These are phyloP conservation scores for Phytophthora citrophthora DNA, from an alignment of 352 stramenopile species.

Conservation along the genomic window DNA sequence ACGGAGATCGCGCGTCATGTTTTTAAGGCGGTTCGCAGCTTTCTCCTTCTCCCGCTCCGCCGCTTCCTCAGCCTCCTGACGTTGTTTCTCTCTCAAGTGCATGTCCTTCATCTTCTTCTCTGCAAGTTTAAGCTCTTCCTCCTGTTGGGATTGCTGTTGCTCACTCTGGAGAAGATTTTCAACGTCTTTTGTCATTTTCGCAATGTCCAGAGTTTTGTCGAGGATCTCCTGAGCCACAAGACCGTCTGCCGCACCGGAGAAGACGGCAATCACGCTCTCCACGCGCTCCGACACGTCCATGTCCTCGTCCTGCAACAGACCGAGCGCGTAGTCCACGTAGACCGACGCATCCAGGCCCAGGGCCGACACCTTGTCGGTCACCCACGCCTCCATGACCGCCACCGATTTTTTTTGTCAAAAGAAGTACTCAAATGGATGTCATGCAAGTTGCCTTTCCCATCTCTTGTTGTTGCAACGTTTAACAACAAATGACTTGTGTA, in stretches of 20 bases:
- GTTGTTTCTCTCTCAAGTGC: conserved; percentile 63
- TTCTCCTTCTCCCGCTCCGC: conserved; percentile 67
- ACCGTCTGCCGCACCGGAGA: conserved; percentile 62
- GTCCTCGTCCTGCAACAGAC: conserved; percentile 78
- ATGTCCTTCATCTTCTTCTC: conserved; percentile 64
- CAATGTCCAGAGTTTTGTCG: conserved; percentile 43
- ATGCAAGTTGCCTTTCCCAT: too few relatives aligned
- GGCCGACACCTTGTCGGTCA: conserved; percentile 58
- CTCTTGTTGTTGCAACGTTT: too few relatives aligned
- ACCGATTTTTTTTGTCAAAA: too few relatives aligned
- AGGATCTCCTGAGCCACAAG: conserved; percentile 49
- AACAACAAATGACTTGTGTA: too few relatives aligned
- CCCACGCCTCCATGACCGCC: conserved; percentile 61
- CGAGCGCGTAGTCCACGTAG: conserved; percentile 78
- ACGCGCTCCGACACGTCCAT: conserved; percentile 75
- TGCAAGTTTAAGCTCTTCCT: conserved; percentile 45
- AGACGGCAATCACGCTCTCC: conserved; percentile 66
- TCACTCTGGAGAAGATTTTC: conserved; percentile 46
- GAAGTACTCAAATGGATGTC: too few relatives aligned
- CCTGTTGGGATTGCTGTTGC: conserved; percentile 39
- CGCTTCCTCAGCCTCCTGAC: conserved; percentile 62
- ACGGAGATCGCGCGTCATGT: conserved; percentile 71
- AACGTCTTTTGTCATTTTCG: conserved; percentile 59
- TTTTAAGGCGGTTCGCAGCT: conserved; percentile 55
- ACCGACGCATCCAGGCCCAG: conserved; percentile 73